A percentile compares a stretch with the other conserved stretches of the same genome.
Evolutionary conservation across 495 filamentous ascomycete genomes (phyloP).

Genomic region (Tuber magnatum): DNA sequence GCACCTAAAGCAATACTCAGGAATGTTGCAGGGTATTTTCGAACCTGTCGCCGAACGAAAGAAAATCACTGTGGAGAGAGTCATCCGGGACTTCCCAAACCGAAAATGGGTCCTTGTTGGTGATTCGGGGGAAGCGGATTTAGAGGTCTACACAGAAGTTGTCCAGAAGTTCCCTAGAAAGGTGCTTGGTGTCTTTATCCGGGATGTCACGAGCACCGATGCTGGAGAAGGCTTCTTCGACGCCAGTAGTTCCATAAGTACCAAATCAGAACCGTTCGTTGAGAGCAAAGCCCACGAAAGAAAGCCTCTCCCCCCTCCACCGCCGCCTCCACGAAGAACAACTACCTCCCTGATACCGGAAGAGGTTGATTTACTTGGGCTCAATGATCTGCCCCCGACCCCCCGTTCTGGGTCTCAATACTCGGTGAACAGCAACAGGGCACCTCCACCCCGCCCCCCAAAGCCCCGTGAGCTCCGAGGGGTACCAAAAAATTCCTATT

Average conservation of each 20-base stretch:
- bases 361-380: not conserved
- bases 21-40: constrained; percentile 95
- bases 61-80: constrained; percentile 72
- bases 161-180: constrained; percentile 71
- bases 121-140: constrained; percentile 91
- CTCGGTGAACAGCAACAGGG: constrained; percentile 38
- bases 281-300: not conserved
- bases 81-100: constrained; percentile 82
- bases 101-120: constrained; percentile 85
- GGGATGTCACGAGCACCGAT: constrained; percentile 67
- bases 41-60: constrained; percentile 95
- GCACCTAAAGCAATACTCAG: constrained; percentile 89
- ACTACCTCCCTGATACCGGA: not conserved
- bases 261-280: not conserved
- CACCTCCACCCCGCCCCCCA: constrained; percentile 55
- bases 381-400: not conserved
- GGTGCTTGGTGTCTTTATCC: constrained; percentile 80
- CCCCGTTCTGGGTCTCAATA: not conserved
- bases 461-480: constrained; percentile 61
- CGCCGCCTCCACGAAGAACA: constrained; percentile 1
- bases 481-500: constrained; percentile 6
- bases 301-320: not conserved
- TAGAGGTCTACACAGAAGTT: constrained; percentile 96
- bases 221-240: constrained; percentile 20
- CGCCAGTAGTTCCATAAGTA: not conserved